phyloP scores from a whole-genome alignment of 225 moss, liverwort and hornwort species.

The Pseudoscleropodium purum region DNA sequence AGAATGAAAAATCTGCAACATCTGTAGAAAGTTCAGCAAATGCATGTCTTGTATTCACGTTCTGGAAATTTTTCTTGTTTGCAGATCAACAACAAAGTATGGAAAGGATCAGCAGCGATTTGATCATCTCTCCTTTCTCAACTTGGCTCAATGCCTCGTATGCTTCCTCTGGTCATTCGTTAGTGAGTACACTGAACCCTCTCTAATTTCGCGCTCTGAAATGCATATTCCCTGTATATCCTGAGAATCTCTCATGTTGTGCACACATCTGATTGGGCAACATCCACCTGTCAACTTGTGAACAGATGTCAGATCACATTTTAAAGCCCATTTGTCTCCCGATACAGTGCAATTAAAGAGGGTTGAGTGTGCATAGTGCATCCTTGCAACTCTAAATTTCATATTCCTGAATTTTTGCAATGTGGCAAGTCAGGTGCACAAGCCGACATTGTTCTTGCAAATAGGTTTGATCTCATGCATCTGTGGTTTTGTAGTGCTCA shows the following conservation, averaged over 20 bases:
- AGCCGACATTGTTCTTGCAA: not conserved
- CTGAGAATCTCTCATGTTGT: not conserved
- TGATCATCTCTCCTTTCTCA: conserved; percentile 74
- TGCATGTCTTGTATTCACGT: not conserved
- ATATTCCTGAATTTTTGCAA: not conserved
- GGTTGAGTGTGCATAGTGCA: not conserved
- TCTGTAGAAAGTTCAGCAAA: not conserved
- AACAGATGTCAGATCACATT: not conserved
- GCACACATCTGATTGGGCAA: not conserved
- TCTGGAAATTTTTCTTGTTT: not conserved
- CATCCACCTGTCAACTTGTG: not conserved
- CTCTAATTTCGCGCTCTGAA: not conserved
- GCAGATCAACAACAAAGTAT: conserved; percentile 72
- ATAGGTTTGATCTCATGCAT: not conserved
- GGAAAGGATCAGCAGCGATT: conserved; percentile 59
- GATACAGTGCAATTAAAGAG: not conserved
- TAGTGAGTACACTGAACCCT: conserved; percentile 26
- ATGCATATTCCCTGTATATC: not conserved
- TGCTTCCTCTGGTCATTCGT: conserved; percentile 81
- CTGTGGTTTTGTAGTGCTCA: conserved; percentile 44
- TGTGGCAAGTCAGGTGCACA: not conserved
- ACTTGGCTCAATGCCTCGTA: conserved; percentile 57
- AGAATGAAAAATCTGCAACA: not conserved
- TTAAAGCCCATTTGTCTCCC: not conserved
- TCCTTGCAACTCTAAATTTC: not conserved